Conservation (phyloP, 306 rosid species). For the Albizia julibrissin region DNA sequence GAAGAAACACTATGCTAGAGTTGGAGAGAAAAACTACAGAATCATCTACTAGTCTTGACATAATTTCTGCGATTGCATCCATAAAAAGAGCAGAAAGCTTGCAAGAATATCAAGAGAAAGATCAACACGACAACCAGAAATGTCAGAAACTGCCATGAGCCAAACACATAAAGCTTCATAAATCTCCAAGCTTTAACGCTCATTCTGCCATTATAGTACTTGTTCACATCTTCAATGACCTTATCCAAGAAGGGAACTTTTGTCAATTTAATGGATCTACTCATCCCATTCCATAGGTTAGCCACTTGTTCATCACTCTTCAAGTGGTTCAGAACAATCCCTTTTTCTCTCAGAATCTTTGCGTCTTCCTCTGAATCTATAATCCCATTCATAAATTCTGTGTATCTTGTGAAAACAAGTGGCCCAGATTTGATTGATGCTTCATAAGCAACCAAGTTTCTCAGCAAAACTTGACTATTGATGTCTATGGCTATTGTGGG, state of each 20-base stretch:
- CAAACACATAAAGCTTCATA: constrained; percentile 57
- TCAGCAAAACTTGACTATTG: constrained; percentile 58
- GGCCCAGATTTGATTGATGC: constrained; percentile 67
- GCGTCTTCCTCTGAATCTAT: constrained; percentile 79
- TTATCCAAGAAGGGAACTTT: constrained; percentile 77
- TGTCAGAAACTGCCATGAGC: constrained; percentile 68
- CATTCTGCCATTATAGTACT: constrained; percentile 55
- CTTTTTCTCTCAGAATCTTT: constrained; percentile 65
- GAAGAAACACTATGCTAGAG: neutral
- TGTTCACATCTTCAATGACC: constrained; percentile 81
- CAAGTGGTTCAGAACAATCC: constrained; percentile 68
- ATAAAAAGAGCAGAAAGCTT: constrained; percentile 46
- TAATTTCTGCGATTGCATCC: constrained; percentile 26
- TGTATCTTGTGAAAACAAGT: constrained; percentile 72
- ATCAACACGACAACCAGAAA: constrained; percentile 55
- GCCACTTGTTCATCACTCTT: constrained; percentile 79
- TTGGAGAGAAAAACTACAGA: neutral
- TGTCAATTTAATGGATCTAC: constrained; percentile 76
- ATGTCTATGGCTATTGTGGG: constrained; percentile 59
- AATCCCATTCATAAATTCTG: constrained; percentile 83
- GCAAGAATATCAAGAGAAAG: constrained; percentile 54
- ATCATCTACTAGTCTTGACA: neutral
- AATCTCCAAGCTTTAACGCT: constrained; percentile 56
- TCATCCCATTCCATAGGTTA: constrained; percentile 83
- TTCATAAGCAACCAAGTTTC: constrained; percentile 83